Base-by-base conservation (phyloP, 2,329 filamentous ascomycete species). In the Nannizziopsis barbatae region DNA sequence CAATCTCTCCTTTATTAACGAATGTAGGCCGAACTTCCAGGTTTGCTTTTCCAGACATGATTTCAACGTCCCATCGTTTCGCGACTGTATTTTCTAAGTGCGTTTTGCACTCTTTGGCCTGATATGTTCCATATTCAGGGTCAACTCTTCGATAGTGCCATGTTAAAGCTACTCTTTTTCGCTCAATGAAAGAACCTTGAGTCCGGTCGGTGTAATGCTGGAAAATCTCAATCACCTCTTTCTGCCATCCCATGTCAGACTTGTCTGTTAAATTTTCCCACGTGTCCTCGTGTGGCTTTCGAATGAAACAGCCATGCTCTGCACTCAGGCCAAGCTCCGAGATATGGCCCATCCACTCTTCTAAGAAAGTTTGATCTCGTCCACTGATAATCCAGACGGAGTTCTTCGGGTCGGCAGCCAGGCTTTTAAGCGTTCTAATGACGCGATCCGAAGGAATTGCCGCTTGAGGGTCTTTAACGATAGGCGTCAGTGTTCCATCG, bases 381-480 rank as follows among this genome's bases (percentile, higher is more conserved):
- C 92, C 92, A 46, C 86, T 94, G 60, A 98, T 95, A 62, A 98
- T 94, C 92, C 92, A 98, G n/a, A 98, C 88, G 1, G 81, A 76
- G 60, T 96, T 98, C 49, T 75, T 74, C 12, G 83, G 79, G 61
- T 96, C 87, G 0, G 83, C 75, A 0, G 89, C 84, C 37, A 98
- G 74, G 9, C 77, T 76, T 63, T 84, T 86, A 51, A 98, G 74
- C 1, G 84, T 89, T 27, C 81, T 78, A 42, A 94, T 81, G 17
- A 95, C 79, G 17, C 82, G 80, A 57, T 88, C 83, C 0, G 89
- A 90, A 0, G 92, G 92, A 35, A 95, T 81, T 2, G 92, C 92
- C 4, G 87, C 82, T 56, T 84, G 82, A 1, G 92, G 92, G 60
- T 96, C 88, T 57, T 84, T 83, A 48, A 96, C 92, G 58, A 98